Evolutionary conservation across 306 rosid species (phyloP), one percentile per base, ranked within the genome.

Genomic region (Trifolium dubium): DNA sequence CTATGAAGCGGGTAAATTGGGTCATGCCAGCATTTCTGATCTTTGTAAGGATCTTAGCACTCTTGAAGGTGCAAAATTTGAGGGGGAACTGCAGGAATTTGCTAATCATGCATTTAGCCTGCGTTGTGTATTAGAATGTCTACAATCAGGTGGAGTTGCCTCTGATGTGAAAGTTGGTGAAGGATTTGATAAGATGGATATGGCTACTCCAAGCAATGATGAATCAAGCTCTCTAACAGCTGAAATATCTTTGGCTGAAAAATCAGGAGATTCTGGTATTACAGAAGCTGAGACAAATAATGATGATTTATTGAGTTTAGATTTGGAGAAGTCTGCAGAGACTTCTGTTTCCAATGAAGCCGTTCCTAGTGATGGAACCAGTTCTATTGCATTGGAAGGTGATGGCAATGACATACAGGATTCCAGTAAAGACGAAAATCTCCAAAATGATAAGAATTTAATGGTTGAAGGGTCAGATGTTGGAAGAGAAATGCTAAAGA

Each of bases 91-190:
- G 69, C 99, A 95, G 89, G 97, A 95, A 86, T 95, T 95, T 34
- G 98, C 99, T 50, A 95, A 95, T 85, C 99, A 95, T 72, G 98
- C 99, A 71, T 95, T 88, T 79, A 95, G 99, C 88, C 90, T 95
- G 67, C 93, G 98, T 63, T 90, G 95, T 78, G 88, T 92, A 54
- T 82, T 95, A 81, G 97, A 95, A 81, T 95, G 99, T 82, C 82
- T 95, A 70, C 90, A 82, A 82, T 83, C 97, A 54, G 98, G 99
- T 54, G 99, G 99, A 74, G 84, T 87, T 77, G 83, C 85, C 58
- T 79, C 81, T 34, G 81, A 88, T 81, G 82, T 47, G 58, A 81
- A 87, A 81, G 77, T 65, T 29, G 88, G 79, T 30, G 92, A 84
- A 84, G 83, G 71, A 64, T 77, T 29, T 54, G 80, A 83, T 69